Evolutionary conservation across 352 stramenopile species (phyloP), one percentile per base, ranked within the genome.

Genomic region (Halophytophthora batemanensis): DNA sequence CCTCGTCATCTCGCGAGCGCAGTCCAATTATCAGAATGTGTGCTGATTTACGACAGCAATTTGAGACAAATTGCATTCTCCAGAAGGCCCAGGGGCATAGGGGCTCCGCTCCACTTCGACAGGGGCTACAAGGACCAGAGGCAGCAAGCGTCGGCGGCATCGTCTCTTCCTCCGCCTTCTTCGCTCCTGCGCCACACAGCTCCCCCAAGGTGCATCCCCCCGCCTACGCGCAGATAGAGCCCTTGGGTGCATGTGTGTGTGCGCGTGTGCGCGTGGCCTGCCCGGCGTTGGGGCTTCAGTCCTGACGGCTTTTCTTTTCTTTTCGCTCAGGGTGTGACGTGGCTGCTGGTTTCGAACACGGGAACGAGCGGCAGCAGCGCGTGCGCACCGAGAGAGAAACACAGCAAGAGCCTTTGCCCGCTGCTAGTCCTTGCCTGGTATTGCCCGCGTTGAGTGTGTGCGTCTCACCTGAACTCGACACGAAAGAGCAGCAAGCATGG

Each of bases 301-400:
- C 59, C 53, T 66, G 47, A 66, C 58, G 59, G 36, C 53, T 60
- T 56, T 59, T 60, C 50, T 64, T 45, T 56, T 18, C 22, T 62
- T 19, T 38, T 13, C 22, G 17, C 36, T 67, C 35, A 55, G 22
- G 53, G 45, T 12, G 48, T 53, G 6, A 35, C 46, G 33, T 21
- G 46, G 37, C 40, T 45, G 23, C 14, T 28, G n/a, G 18, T 45
- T 17, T 29, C 28, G 19, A 13, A 17, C 25, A 33, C 17, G 13
- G 38, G 25, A 31, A 31, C 25, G 25, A 31, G 25, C 25, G 25
- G 25, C 25, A 31, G 25, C 25, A 31, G 25, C 25, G 25, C 25
- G 25, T 31, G 25, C 25, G 25, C 25, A 31, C 25, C 25, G 25
- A 31, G 4, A 31, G 8, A 31, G 25, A 31, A 31, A 8, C 25